Conservation (phyloP, 1,139 yeast genomes). For the Debaryomyces subglobosus region DNA sequence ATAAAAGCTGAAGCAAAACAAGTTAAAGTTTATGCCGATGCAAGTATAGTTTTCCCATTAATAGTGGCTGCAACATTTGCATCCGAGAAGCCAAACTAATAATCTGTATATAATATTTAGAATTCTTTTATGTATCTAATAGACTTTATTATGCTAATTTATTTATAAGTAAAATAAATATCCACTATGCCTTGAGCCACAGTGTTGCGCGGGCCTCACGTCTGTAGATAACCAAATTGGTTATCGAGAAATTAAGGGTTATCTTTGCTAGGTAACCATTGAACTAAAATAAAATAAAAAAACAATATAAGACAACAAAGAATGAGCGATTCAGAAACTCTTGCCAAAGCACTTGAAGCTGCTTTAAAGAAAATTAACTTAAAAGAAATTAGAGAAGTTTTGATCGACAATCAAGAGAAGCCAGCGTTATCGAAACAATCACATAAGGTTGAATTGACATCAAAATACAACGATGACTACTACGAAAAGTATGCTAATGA, state of each 20-base stretch:
- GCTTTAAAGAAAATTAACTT: constrained; percentile 7
- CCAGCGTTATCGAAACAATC: background rate
- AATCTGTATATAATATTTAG: constrained; percentile 7
- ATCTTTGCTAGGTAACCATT: background rate
- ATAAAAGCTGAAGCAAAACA: constrained; percentile 91
- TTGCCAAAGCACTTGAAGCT: constrained; percentile 6
- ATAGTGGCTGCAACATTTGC: constrained; percentile 98
- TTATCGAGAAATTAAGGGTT: constrained; percentile 3
- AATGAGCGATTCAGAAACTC: constrained; percentile 9
- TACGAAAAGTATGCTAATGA: constrained; percentile 45
- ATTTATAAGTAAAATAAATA: background rate
- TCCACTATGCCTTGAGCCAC: background rate
- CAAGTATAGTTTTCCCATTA: constrained; percentile 92
- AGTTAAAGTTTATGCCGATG: constrained; percentile 95
- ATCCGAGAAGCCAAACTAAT: constrained; percentile 30
- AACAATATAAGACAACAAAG: background rate
- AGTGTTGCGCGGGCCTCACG: background rate
- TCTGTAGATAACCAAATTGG: constrained; percentile 2
- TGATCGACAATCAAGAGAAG: background rate
- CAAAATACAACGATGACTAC: constrained; percentile 23
- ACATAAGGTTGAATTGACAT: background rate
- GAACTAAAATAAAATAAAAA: background rate
- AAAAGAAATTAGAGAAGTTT: background rate
- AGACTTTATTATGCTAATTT: background rate
- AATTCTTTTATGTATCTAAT: constrained; percentile 1